Evolutionary conservation across 2,329 filamentous ascomycete species (phyloP).

Genomic region (Cyanodermella asteris): DNA sequence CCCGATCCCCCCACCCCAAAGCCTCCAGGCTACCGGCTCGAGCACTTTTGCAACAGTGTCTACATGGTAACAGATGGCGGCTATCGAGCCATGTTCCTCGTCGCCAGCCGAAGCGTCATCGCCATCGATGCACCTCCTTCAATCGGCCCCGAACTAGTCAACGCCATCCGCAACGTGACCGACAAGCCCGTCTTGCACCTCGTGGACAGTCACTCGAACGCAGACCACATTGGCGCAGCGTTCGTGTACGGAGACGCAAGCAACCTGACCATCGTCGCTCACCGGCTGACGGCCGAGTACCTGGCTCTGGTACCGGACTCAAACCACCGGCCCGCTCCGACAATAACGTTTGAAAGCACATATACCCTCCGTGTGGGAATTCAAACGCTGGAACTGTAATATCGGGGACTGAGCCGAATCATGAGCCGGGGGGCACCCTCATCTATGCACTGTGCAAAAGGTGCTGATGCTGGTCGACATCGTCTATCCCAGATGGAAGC

Average conservation of each 20-base stretch:
- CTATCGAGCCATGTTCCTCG: constrained; percentile 11
- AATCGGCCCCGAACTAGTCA: constrained; percentile 9
- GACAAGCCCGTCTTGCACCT: constrained; percentile 10
- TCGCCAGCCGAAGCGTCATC: constrained; percentile 10
- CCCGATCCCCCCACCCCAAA: too few species aligned
- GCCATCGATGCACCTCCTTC: constrained; percentile 12
- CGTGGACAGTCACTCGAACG: constrained; percentile 11
- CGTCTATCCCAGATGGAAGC: constrained; percentile 11
- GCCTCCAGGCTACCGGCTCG: constrained; percentile 9
- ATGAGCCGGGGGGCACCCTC: constrained; percentile 12
- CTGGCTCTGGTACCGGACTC: constrained; percentile 5
- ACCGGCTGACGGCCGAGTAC: constrained; percentile 7
- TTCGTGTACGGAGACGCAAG: constrained; percentile 6
- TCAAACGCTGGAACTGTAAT: constrained; percentile 11
- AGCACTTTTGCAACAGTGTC: constrained; percentile 9
- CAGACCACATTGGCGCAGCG: constrained; percentile 10
- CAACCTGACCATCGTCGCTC: constrained; percentile 9
- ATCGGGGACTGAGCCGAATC: constrained; percentile 11
- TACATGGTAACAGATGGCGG: constrained; percentile 11
- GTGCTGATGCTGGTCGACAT: constrained; percentile 12
- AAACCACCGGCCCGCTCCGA: constrained; percentile 10
- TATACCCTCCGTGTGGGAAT: constrained; percentile 9
- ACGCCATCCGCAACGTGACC: constrained; percentile 11
- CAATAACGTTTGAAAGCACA: constrained; percentile 7
- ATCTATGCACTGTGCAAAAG: constrained; percentile 11